Conservation (phyloP, 2,329 filamentous ascomycete genomes). For the Colletotrichum lindemuthianum region DNA sequence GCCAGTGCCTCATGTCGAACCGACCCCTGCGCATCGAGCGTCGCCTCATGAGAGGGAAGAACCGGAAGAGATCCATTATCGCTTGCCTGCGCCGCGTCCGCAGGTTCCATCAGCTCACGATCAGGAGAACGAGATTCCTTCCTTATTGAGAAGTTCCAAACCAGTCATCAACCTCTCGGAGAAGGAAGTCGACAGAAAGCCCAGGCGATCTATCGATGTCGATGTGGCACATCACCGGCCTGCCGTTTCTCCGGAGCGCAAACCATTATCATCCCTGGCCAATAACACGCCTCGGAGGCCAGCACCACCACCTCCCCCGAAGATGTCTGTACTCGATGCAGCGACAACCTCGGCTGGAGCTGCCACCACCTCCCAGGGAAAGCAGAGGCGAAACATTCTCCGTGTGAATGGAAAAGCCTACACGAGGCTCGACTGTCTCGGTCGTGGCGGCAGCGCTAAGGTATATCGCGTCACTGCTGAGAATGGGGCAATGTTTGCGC, state of each 20-base stretch:
- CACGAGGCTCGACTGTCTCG: slow-evolving; percentile 88
- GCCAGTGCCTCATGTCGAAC: slow-evolving; percentile 50
- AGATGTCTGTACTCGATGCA: slow-evolving; percentile 95
- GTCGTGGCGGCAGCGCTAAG: slow-evolving; percentile 90
- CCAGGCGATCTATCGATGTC: slow-evolving; percentile 59
- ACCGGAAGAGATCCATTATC: slow-evolving; percentile 59
- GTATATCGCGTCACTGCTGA: slow-evolving; percentile 98
- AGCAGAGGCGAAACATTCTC: slow-evolving; percentile 83
- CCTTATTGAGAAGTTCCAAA: slow-evolving; percentile 73
- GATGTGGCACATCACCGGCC: slow-evolving; percentile 50
- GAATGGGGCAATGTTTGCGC: slow-evolving; percentile 92
- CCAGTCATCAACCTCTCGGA: slow-evolving; percentile 64
- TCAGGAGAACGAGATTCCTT: slow-evolving; percentile 85
- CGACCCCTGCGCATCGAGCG: slow-evolving; percentile 46
- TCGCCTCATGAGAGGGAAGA: slow-evolving; percentile 49
- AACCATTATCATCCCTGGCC: slow-evolving; percentile 62
- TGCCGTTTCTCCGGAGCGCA: slow-evolving; percentile 64
- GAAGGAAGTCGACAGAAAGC: slow-evolving; percentile 62
- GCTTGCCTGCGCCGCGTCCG: slow-evolving; percentile 63
- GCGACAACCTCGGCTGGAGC: slow-evolving; percentile 87
- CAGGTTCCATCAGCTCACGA: slow-evolving; percentile 73
- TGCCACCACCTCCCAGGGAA: slow-evolving; percentile 75
- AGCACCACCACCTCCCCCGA: slow-evolving; percentile 85
- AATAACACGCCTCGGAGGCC: slow-evolving; percentile 80
- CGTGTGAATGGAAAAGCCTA: slow-evolving; percentile 92